These are phyloP conservation scores for Talaromyces albobiverticillius DNA, from an alignment of 2,329 filamentous ascomycete species.

Conservation along the genomic window DNA sequence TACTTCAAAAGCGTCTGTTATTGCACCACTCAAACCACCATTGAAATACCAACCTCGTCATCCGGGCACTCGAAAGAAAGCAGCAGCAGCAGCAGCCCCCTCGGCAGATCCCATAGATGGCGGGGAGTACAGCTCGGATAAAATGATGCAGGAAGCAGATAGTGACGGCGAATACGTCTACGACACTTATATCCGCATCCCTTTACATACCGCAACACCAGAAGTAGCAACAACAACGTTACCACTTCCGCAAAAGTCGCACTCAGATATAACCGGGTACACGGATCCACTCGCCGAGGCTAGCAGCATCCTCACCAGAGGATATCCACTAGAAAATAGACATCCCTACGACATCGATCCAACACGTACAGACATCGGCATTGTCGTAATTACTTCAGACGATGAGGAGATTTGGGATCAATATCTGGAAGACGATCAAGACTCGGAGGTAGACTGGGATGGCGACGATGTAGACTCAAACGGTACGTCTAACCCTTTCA, in stretches of 20 bases:
- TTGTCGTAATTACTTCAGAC: slow-evolving; percentile 41
- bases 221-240: too few relatives aligned
- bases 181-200: slow-evolving; percentile 58
- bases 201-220: slow-evolving; percentile 31
- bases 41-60: slow-evolving; percentile 35
- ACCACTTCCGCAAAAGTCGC: not conserved
- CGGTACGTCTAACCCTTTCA: slow-evolving; percentile 36
- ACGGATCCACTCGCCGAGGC: slow-evolving; percentile 33
- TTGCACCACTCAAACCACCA: slow-evolving; percentile 25
- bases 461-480: slow-evolving; percentile 64
- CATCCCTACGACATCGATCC: slow-evolving; percentile 28
- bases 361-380: slow-evolving; percentile 35
- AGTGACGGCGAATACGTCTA: slow-evolving; percentile 58
- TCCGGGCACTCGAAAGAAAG: slow-evolving; percentile 23
- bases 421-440: slow-evolving; percentile 54
- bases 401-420: slow-evolving; percentile 56
- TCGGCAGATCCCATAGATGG: slow-evolving; percentile 3
- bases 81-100: not conserved
- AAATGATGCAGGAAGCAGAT: slow-evolving; percentile 21
- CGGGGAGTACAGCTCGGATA: slow-evolving; percentile 28
- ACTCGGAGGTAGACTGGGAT: slow-evolving; percentile 54
- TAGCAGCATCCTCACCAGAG: slow-evolving; percentile 22
- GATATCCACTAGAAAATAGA: too few relatives aligned
- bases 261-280: slow-evolving; percentile 16
- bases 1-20: slow-evolving; percentile 11